These are phyloP conservation scores for Homolaphlyctis polyrhiza DNA, from an alignment of 371 early-diverging fungal species.

Conservation along the genomic window DNA sequence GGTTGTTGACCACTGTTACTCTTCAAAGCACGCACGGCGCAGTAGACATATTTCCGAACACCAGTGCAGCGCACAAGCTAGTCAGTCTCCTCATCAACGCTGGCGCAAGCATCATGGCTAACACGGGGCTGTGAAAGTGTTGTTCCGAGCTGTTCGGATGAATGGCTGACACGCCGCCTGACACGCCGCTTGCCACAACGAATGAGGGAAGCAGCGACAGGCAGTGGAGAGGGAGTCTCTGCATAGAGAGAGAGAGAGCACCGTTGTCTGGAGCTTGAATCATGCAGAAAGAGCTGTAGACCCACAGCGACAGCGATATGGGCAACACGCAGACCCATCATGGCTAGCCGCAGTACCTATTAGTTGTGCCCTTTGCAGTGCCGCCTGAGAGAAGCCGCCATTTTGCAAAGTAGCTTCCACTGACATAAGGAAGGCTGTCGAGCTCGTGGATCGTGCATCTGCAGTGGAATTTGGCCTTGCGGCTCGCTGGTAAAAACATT, in stretches of 20 bases:
- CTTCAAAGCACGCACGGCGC: too few relatives aligned
- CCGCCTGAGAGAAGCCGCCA: conserved; percentile 55
- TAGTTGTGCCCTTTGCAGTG: conserved; percentile 39
- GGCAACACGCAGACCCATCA: too few relatives aligned
- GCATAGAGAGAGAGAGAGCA: background rate
- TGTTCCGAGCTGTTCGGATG: too few relatives aligned
- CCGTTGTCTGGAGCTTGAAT: background rate
- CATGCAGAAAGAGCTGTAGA: background rate
- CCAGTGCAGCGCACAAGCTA: too few relatives aligned
- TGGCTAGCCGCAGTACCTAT: too few relatives aligned
- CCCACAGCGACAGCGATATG: too few relatives aligned
- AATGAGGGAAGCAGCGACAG: background rate
- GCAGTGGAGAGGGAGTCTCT: background rate
- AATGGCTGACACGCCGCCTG: too few relatives aligned
- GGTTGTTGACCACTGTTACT: conserved; percentile 52
- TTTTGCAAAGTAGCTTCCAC: conserved; percentile 59
- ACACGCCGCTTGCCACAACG: background rate
- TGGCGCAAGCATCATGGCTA: too few relatives aligned
- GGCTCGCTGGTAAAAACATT: conserved; percentile 15
- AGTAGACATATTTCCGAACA: too few relatives aligned
- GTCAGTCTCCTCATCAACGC: too few relatives aligned
- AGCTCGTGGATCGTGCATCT: conserved; percentile 52
- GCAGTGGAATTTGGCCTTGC: conserved; percentile 53
- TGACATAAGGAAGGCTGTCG: conserved; percentile 58
- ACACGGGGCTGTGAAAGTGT: too few relatives aligned